Evolutionary conservation across 1,139 yeast genomes (phyloP).

Genomic region (Suhomyces yuchorum): DNA sequence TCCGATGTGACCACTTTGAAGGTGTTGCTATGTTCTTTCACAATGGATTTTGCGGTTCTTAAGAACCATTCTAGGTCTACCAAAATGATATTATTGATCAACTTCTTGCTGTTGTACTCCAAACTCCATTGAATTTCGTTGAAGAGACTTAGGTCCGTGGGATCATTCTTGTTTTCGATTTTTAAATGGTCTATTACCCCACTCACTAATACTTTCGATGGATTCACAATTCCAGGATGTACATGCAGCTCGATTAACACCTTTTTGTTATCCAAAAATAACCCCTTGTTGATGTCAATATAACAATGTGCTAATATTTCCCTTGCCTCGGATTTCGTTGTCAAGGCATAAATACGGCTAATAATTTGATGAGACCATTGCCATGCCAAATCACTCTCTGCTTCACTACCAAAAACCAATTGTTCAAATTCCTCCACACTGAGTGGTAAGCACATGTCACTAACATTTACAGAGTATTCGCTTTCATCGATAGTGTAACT

Average conservation of each 20-base stretch:
- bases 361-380: constrained; percentile 39
- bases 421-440: constrained; percentile 2
- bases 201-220: constrained; percentile 47
- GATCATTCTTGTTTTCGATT: constrained; percentile 19
- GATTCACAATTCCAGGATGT: not conserved
- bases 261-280: constrained; percentile 22
- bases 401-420: constrained; percentile 16
- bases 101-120: constrained; percentile 13
- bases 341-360: constrained; percentile 37
- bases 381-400: constrained; percentile 28
- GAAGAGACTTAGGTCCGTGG: constrained; percentile 26
- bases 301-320: constrained; percentile 62
- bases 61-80: constrained; percentile 29
- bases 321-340: constrained; percentile 54
- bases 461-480: not conserved
- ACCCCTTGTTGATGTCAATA: constrained; percentile 32
- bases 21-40: constrained; percentile 17
- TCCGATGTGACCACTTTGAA: constrained; percentile 37
- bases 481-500: not conserved
- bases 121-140: constrained; percentile 24
- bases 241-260: not conserved
- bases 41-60: constrained; percentile 18
- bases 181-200: constrained; percentile 62
- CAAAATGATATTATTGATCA: constrained; percentile 17
- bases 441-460: not conserved